Evolutionary conservation across 2,329 filamentous ascomycete species (phyloP), one percentile per base, ranked within the genome.

Genomic region (Raffaelea ambrosiae): DNA sequence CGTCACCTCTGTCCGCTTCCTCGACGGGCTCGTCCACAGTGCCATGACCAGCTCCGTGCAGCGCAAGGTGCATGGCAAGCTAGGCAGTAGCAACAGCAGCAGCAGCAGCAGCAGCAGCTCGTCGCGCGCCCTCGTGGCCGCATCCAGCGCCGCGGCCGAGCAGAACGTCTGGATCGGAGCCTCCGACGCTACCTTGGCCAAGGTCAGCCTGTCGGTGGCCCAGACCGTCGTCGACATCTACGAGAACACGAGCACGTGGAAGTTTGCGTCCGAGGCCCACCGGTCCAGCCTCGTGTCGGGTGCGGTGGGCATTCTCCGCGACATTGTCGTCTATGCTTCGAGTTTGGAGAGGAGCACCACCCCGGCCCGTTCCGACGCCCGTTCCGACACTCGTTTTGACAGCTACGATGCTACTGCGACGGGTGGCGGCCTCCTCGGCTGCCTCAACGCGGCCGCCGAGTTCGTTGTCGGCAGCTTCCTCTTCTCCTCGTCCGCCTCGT

Each of bases 171-270:
- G 83, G 66, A 76, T 86, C 35, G 84, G 84, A 5, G 83, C 88
- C 29, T 86, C 89, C 5, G 86, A 94, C 55, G 84, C 88, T 60
- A 77, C 86, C 36, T 77, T 95, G 55, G 77, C 80, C 40, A 80
- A 79, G 43, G 82, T 90, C 18, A 72, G 88, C 36, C 70, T 84
- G 41, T 81, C 83, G 4, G 85, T 91, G 57, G 83, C 84, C 7
- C 82, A 86, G 55, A 83, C 83, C 2, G 74, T 88, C 53, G 76
- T 94, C 21, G 89, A 95, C 59, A 78, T 94, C 7, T 84, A 94
- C 55, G 89, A 95, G 66, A 93, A 85, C 63, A 86, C 85, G 35
- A 79, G 81, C 26, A 88, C 83, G 5, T 98, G 91, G 93, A 84
- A 83, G 55, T 96, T 94, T 61, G 73, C 77, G 7, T 74, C 77